A percentile compares a stretch with the other conserved stretches of the same genome.
phyloP scores from a whole-genome alignment of 2,329 filamentous ascomycete genomes.

The Phyllosticta citrichinensis region DNA sequence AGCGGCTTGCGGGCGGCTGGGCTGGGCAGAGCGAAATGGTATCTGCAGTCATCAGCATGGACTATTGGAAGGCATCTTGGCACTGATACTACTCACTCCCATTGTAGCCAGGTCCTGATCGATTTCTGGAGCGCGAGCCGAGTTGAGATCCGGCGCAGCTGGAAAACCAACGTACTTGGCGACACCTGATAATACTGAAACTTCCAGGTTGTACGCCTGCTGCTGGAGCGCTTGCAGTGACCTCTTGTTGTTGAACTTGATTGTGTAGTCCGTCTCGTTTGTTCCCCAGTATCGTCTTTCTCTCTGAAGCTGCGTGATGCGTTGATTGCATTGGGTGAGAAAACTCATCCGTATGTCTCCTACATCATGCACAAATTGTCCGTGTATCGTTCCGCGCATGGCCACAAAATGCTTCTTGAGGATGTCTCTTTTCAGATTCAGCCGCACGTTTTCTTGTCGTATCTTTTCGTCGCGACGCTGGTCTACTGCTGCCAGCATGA shows the following conservation, averaged over 20 bases:
- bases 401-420: conserved; percentile 30
- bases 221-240: conserved; percentile 75
- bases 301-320: conserved; percentile 88
- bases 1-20: too few species aligned
- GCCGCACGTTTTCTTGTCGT: conserved; percentile 61
- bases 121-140: conserved; percentile 61
- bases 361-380: conserved; percentile 30
- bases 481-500: conserved; percentile 81
- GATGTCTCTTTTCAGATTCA: conserved; percentile 62
- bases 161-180: conserved; percentile 96
- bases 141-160: conserved; percentile 74
- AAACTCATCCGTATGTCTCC: conserved; percentile 73
- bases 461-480: conserved; percentile 73
- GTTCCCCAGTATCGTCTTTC: conserved; percentile 65
- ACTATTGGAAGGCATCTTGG: too few species aligned
- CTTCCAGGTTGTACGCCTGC: conserved; percentile 87
- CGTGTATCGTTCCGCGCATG: conserved; percentile 6
- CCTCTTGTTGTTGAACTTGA: conserved; percentile 68
- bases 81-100: conserved; percentile 52
- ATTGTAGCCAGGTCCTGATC: conserved; percentile 86
- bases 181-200: conserved; percentile 79
- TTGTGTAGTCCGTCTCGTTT: conserved; percentile 69
- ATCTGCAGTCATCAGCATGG: too few species aligned
- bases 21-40: too few species aligned
- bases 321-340: conserved; percentile 70